Evolutionary conservation across 345 rosid genomes (phyloP).

Genomic region (Gossypium ekmanianum): DNA sequence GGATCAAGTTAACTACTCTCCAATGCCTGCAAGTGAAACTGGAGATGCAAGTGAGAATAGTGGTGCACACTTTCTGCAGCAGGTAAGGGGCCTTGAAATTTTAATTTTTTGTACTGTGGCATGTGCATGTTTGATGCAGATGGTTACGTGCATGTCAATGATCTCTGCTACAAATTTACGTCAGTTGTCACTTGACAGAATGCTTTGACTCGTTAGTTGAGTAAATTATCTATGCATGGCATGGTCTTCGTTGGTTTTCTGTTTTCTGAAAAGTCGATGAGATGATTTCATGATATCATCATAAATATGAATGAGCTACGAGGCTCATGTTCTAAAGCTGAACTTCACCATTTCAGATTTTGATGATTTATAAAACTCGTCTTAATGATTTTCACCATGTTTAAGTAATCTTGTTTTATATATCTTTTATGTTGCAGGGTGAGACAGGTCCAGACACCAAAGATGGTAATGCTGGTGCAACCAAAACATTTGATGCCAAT

Average conservation of each 20-base stretch:
- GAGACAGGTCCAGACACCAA: constrained; percentile 32
- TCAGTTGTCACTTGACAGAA: background rate
- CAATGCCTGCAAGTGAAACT: constrained; percentile 37
- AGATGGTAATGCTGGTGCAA: constrained; percentile 38
- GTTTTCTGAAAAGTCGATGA: constrained; percentile 1
- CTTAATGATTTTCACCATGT: background rate
- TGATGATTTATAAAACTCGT: background rate
- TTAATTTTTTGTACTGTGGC: background rate
- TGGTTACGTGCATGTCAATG: background rate
- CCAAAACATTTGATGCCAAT: constrained; percentile 36
- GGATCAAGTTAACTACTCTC: constrained; percentile 30
- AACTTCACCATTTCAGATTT: background rate
- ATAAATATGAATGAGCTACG: background rate
- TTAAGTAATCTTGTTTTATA: background rate
- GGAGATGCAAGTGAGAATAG: constrained; percentile 56
- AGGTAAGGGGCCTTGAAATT: constrained; percentile 37
- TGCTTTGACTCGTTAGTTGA: background rate
- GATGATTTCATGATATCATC: background rate
- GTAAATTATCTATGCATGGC: background rate
- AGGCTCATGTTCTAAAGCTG: background rate
- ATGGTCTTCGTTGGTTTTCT: background rate
- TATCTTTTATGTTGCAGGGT: constrained; percentile 34
- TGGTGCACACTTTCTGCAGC: constrained; percentile 36
- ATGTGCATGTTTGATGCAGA: background rate
- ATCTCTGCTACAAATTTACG: background rate